These are phyloP conservation scores for Xylaria sp. DNA, from an alignment of 2,329 filamentous ascomycete species.

Conservation along the genomic window DNA sequence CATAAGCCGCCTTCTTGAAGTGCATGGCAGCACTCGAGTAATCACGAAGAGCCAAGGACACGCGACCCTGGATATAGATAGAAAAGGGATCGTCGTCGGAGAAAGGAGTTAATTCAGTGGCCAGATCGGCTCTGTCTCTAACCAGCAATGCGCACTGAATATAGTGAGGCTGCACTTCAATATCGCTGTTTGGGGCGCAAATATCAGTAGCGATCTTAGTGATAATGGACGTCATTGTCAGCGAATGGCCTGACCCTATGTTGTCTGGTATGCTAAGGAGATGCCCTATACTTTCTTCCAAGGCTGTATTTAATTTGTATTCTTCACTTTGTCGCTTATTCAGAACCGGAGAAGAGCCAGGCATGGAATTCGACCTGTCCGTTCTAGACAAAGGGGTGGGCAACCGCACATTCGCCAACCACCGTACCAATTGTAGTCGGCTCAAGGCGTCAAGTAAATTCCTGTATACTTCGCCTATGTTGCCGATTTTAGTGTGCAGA, in stretches of 20 bases:
- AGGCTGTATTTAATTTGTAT: conserved; percentile 63
- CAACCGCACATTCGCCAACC: conserved; percentile 72
- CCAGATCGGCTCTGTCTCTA: conserved; percentile 68
- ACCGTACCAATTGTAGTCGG: conserved; percentile 78
- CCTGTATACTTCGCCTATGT: conserved; percentile 76
- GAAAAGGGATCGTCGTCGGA: conserved; percentile 69
- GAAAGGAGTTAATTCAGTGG: conserved; percentile 67
- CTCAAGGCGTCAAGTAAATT: conserved; percentile 76
- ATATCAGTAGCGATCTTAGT: conserved; percentile 75
- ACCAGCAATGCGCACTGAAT: conserved; percentile 72
- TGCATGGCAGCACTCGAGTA: conserved; percentile 76
- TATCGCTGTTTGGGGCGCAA: conserved; percentile 72
- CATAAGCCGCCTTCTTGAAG: conserved; percentile 86
- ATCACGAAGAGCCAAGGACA: conserved; percentile 79
- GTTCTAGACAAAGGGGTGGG: conserved; percentile 59
- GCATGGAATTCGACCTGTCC: conserved; percentile 53
- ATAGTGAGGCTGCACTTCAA: conserved; percentile 69
- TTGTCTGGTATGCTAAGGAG: conserved; percentile 69
- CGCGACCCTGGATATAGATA: conserved; percentile 86
- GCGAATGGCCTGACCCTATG: conserved; percentile 55
- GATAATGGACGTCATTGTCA: conserved; percentile 60
- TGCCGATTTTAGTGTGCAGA: conserved; percentile 65
- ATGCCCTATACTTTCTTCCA: conserved; percentile 70
- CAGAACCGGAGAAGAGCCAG: conserved; percentile 48
- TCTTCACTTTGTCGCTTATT: conserved; percentile 59